Percentiles rank a stretch among this genome's conserved stretches.
phyloP scores from a whole-genome alignment of 2,329 filamentous ascomycete genomes.

The Gnomoniopsis smithogilvyi region DNA sequence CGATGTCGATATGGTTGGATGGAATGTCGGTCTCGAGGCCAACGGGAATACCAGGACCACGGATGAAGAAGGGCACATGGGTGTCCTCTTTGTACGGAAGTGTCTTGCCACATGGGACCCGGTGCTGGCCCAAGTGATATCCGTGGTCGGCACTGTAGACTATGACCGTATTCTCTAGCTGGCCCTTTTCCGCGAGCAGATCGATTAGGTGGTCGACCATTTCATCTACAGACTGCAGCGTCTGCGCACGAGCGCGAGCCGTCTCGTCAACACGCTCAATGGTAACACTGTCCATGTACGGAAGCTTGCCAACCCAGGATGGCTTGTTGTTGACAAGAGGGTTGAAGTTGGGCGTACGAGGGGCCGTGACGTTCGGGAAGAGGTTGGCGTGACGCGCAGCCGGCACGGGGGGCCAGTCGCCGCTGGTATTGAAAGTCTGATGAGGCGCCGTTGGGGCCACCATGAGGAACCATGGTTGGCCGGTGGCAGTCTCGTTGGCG shows the following conservation, averaged over 20 bases:
- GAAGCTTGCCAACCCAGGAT: conserved; percentile 22
- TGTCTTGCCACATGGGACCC: conserved; percentile 38
- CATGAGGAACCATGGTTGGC: conserved; percentile 61
- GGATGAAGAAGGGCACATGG: conserved; percentile 55
- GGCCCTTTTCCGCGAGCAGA: conserved; percentile 19
- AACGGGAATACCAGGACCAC: conserved; percentile 51
- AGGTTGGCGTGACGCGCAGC: conserved; percentile 59
- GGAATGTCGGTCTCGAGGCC: conserved; percentile 41
- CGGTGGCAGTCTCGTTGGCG: conserved; percentile 10
- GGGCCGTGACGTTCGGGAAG: conserved; percentile 57
- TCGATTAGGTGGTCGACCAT: conserved; percentile 36
- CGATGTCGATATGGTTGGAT: conserved; percentile 62
- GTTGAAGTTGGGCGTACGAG: conserved; percentile 64
- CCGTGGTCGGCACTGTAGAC: conserved; percentile 17
- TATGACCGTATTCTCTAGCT: conserved; percentile 17
- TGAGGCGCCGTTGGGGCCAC: conserved; percentile 68
- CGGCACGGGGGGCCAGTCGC: conserved; percentile 46
- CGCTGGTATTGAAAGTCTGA: conserved; percentile 41
- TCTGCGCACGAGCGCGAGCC: conserved; percentile 41
- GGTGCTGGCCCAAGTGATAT: conserved; percentile 16
- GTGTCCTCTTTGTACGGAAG: conserved; percentile 58
- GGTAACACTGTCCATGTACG: conserved; percentile 12
- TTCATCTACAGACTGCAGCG: conserved; percentile 41
- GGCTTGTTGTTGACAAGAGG: conserved; percentile 41
- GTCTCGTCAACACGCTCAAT: conserved; percentile 29